Evolutionary conservation across 345 rosid genomes (phyloP).

Genomic region (Citrus unshiu): DNA sequence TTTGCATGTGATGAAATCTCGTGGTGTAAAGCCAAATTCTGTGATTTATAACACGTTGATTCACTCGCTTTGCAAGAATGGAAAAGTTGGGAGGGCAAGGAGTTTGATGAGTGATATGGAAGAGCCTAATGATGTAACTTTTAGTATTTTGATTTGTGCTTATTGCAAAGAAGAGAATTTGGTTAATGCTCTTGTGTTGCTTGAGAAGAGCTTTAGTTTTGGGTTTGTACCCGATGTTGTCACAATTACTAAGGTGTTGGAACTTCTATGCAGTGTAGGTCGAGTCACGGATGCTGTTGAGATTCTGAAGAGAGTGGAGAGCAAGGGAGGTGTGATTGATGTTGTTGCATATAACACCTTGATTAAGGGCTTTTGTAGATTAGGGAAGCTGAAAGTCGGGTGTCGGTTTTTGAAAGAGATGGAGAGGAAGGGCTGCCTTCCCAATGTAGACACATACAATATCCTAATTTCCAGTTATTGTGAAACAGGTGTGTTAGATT

Average conservation of each 20-base stretch:
- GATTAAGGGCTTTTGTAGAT: conserved; percentile 60
- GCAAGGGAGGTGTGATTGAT: conserved; percentile 58
- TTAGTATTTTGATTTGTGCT: conserved; percentile 68
- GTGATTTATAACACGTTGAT: conserved; percentile 76
- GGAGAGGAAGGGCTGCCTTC: conserved; percentile 79
- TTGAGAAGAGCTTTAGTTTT: conserved; percentile 67
- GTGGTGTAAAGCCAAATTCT: conserved; percentile 45
- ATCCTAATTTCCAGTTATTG: conserved; percentile 62
- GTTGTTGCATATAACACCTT: conserved; percentile 68
- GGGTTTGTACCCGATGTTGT: conserved; percentile 67
- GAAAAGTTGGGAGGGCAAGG: conserved; percentile 81
- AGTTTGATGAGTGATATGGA: conserved; percentile 75
- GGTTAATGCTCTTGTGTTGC: conserved; percentile 66
- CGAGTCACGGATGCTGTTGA: conserved; percentile 71
- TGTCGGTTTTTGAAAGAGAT: conserved; percentile 56
- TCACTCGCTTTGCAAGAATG: conserved; percentile 66
- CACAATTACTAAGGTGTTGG: conserved; percentile 66
- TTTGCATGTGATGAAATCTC: conserved; percentile 62
- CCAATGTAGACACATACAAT: conserved; percentile 70
- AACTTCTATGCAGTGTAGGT: conserved; percentile 56
- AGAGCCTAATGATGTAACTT: conserved; percentile 68
- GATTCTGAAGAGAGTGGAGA: conserved; percentile 65
- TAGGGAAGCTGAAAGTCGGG: conserved; percentile 62
- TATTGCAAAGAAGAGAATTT: conserved; percentile 67
- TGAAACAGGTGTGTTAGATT: conserved; percentile 50